These are phyloP conservation scores for Prunus armeniaca DNA, from an alignment of 306 rosid genomes.

Conservation along the genomic window DNA sequence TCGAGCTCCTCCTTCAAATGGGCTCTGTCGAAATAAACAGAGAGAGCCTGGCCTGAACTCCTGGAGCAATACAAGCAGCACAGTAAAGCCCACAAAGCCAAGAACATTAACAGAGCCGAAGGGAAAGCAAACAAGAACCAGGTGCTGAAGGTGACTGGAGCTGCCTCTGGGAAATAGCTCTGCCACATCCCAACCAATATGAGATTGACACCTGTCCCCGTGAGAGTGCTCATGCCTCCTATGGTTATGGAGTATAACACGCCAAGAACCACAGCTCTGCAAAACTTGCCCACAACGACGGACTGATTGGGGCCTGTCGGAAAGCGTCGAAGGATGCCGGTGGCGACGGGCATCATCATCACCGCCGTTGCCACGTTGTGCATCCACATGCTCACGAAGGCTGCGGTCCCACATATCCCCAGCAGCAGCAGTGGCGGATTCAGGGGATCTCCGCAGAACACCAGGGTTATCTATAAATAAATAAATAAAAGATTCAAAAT, in stretches of 20 bases:
- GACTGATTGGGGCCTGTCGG: slow-evolving; percentile 47
- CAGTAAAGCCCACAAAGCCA: slow-evolving; percentile 52
- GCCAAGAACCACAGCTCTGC: slow-evolving; percentile 70
- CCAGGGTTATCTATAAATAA: slow-evolving; percentile 40
- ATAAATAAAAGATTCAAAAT: neutral
- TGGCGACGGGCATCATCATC: slow-evolving; percentile 91
- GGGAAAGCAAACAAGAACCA: slow-evolving; percentile 78
- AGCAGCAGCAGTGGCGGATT: slow-evolving; percentile 58
- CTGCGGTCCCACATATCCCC: slow-evolving; percentile 67
- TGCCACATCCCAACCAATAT: slow-evolving; percentile 83
- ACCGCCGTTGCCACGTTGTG: slow-evolving; percentile 81
- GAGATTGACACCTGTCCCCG: slow-evolving; percentile 86
- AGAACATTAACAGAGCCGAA: slow-evolving; percentile 43
- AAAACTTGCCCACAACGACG: slow-evolving; percentile 32
- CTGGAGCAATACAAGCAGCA: slow-evolving; percentile 54
- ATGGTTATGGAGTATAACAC: slow-evolving; percentile 57
- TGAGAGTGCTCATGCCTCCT: slow-evolving; percentile 78
- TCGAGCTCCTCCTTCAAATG: slow-evolving; percentile 74
- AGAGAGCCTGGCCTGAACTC: slow-evolving; percentile 47
- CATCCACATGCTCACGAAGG: slow-evolving; percentile 91
- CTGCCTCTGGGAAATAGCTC: slow-evolving; percentile 51
- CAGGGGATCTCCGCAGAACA: slow-evolving; percentile 77
- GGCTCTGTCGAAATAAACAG: slow-evolving; percentile 58
- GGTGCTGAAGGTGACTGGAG: slow-evolving; percentile 61
- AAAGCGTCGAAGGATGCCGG: slow-evolving; percentile 60